phyloP scores from a whole-genome alignment of 2,329 filamentous ascomycete species.

The Xenoacremonium recifei region DNA sequence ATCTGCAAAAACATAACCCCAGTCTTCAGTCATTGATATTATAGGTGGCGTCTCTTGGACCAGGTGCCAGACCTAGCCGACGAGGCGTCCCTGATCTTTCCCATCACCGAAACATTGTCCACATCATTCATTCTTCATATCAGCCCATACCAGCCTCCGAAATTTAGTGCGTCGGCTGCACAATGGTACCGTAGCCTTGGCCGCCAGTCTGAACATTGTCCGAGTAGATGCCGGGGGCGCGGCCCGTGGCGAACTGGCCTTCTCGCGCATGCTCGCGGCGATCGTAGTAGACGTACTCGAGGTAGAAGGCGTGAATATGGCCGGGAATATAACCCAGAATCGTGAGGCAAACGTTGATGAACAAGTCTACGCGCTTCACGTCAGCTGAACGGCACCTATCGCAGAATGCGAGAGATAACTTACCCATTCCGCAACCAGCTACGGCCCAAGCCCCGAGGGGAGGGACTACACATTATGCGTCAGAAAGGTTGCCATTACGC shows the following conservation, averaged over 20 bases:
- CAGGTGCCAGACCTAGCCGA: too few species aligned
- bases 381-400: too few species aligned
- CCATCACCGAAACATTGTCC: too few species aligned
- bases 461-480: slow-evolving; percentile 54
- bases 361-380: slow-evolving; percentile 50
- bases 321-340: slow-evolving; percentile 73
- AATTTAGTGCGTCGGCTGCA: slow-evolving; percentile 26
- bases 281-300: slow-evolving; percentile 81
- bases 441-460: slow-evolving; percentile 64
- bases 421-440: slow-evolving; percentile 60
- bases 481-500: slow-evolving; percentile 17
- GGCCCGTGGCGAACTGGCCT: slow-evolving; percentile 52
- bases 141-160: too few species aligned
- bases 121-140: too few species aligned
- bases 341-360: slow-evolving; percentile 67
- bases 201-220: slow-evolving; percentile 72
- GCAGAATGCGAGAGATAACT: slow-evolving; percentile 22
- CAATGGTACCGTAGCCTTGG: slow-evolving; percentile 58
- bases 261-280: slow-evolving; percentile 62
- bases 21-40: too few species aligned
- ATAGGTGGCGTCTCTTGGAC: too few species aligned
- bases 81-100: not conserved
- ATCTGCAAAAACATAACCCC: too few species aligned
- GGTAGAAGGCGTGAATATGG: slow-evolving; percentile 77
- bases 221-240: slow-evolving; percentile 70